Evolutionary conservation across 1,284 basidiomycete species (phyloP), one percentile per base, ranked within the genome.

Genomic region (Pholiota adiposa): DNA sequence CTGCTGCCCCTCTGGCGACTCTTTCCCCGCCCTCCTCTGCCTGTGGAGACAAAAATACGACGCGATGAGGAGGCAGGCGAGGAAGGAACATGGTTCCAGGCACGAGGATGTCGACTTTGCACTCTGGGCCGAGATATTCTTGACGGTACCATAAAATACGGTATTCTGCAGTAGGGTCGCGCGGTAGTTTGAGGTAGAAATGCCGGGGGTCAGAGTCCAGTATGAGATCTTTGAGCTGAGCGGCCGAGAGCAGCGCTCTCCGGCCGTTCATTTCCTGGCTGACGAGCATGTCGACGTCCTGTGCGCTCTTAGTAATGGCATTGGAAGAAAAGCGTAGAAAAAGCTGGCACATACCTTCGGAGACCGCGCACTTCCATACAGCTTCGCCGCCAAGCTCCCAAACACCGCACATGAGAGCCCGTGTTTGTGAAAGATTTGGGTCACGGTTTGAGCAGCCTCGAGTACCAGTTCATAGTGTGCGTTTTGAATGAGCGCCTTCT

Each of bases 281-380:
- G 1, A 77, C 70, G 25, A 78, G 68, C 7, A 78, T 56, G 62
- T 78, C 76, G 1, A 75, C 72, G 56, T 78, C 77, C 76, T 77
- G 52, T 5, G 49, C 19, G 5, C 16, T 38, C 36, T 9, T 11
- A 4, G 23, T 51, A 41, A 19, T 14, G 12, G 1, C 11, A 27
- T 19, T 46, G 40, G 19, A 36, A 29, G 14, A 11, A 29, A 18
- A 54, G 51, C 44, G 8, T 48, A 31, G 29, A 31, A 11, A 38
- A 36, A n/a, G n/a, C n/a, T n/a, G n/a, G n/a, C n/a, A n/a, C n/a
- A 56, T 56, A 74, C 72, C 60, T 78, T 75, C 1, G 76, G 76
- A 62, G 64, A 66, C 6, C 76, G 70, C 18, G 66, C 52, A 36
- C 70, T 72, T 3, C 76, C 75, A 56, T 77, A 77, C 8, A 77